A percentile compares a stretch with the other conserved stretches of the same genome.
Conservation (phyloP, 208 protist species). For the Crithidia fasciculata region DNA sequence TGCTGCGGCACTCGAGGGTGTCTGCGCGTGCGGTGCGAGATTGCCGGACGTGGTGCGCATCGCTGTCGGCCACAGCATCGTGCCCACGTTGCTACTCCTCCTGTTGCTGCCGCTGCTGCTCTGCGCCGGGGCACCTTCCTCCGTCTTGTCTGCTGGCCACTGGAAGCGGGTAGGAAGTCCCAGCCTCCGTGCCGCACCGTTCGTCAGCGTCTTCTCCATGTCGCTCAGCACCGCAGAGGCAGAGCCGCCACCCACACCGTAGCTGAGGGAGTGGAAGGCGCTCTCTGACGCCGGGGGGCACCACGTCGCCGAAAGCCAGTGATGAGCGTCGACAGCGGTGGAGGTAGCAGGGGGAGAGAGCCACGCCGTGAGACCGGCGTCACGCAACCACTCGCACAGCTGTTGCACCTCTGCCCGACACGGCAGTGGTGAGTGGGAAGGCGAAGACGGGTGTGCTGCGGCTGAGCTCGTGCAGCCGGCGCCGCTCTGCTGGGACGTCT, state of each 20-base stretch:
- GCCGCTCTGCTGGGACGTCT: not conserved
- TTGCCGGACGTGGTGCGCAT: constrained; percentile 26
- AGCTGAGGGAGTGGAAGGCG: constrained; percentile 15
- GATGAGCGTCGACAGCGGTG: not conserved
- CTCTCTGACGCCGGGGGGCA: constrained; percentile 7
- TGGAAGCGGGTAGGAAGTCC: constrained; percentile 49
- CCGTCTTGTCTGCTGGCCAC: constrained; percentile 19
- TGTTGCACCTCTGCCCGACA: not conserved
- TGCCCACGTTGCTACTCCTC: not conserved
- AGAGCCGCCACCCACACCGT: not conserved
- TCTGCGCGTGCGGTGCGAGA: constrained; percentile 1
- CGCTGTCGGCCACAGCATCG: constrained; percentile 34
- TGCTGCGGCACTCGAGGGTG: not conserved
- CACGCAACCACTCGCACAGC: constrained; percentile 2
- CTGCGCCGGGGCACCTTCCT: too few species aligned
- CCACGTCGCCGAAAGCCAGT: constrained; percentile 4
- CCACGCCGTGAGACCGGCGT: not conserved
- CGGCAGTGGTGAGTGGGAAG: not conserved
- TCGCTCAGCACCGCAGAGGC: constrained; percentile 10
- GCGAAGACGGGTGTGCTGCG: not conserved
- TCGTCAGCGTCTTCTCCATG: constrained; percentile 37
- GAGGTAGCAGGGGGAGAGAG: not conserved
- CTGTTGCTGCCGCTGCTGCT: not conserved
- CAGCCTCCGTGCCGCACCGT: constrained; percentile 37
- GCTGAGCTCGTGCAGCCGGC: not conserved